Evolutionary conservation across 2,329 filamentous ascomycete species (phyloP), one percentile per base, ranked within the genome.

Genomic region (Xylariaceae sp.): DNA sequence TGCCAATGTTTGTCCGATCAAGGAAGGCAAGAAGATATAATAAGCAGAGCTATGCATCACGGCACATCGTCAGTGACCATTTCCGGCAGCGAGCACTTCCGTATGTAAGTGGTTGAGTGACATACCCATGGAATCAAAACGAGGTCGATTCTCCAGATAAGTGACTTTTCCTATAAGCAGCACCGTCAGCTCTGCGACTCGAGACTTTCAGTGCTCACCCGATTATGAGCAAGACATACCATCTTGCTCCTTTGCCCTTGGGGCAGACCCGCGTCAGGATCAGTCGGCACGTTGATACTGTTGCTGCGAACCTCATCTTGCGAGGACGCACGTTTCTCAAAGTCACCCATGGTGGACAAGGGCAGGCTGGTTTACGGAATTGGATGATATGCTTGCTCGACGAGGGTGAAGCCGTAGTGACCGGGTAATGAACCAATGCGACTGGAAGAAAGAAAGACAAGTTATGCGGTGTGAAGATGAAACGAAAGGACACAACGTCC

Each of bases 1-100:
- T 88, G 51, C 68, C 68, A 42, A 91, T 88, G 64, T 94, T 92
- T 30, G 89, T 91, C 11, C 86, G 78, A 65, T 87, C 84, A 43
- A 91, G 77, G 68, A 90, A 91, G 57, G 85, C 86, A 50, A 89
- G 77, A 1, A 91, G 76, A 64, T 91, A 60, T 8, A 60, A 29
- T n/a, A 60, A 29, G 44, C 59, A 60, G 26, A 60, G 56, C 59
- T 60, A 37, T 26, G 6, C 19, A 50, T 40, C 31, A 35, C 8
- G 19, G 43, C 2, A 40, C 29, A 4, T 8, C 11, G 47, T 58
- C 41, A 61, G 55, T 30, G 31, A 47, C 29, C 26, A 48, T 7
- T 26, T 31, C 27, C 2, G 6, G 29, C 19, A 19, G 8, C 27
- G 9, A 30, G 32, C 5, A 32, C 11, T 8, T 29, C 39, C 9